Base-by-base conservation (phyloP, 192 early-diverging fungal species). In the Helicostylum pulchrum region DNA sequence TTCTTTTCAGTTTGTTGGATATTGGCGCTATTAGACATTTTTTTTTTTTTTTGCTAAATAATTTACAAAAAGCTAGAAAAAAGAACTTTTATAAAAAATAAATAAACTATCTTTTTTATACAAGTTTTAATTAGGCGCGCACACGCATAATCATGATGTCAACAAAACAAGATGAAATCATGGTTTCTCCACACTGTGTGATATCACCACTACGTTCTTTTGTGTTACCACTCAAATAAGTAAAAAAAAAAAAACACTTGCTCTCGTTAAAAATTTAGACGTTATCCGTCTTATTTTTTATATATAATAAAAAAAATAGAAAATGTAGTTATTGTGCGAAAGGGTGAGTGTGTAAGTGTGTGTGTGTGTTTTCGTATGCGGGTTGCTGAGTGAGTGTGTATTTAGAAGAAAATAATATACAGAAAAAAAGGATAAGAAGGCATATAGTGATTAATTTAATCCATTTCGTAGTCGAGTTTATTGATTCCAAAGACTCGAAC, bases 401-500 rank as follows among this genome's bases (percentile, higher is more conserved):
- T 48, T 48, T 17, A 48, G 12, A 14, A 14, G 17, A 48, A 17
- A 19, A 14, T 39, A 39, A 39, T 39, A 39, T 39, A 39, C 36
- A 39, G 6, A 39, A 39, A 5, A 10, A 39, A 26, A 39, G 36
- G 36, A 39, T 39, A 39, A 39, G 9, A 39, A 39, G 36, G 36
- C 36, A 39, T 39, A 39, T 9, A 39, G 1, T 39, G 36, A 39
- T 39, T 6, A 39, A 39, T 45, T 64, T 53, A 64, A 44, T 64
- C 62, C 62, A 64, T 64, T 5, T 64, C 62, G 42, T 64, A 64
- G 17, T 64, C 62, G 30, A 64, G 50, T 43, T 64, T 64, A 53
- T 96, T 96, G 79, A 96, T 93, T 47, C 93, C 94, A 88, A 98
- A 96, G 70, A 98, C 84, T 59, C 96, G 88, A 62, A 96, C 94